Percentiles rank a stretch among this genome's conserved stretches.
Evolutionary conservation across 345 rosid genomes (phyloP).

Genomic region (Arabis alpina): DNA sequence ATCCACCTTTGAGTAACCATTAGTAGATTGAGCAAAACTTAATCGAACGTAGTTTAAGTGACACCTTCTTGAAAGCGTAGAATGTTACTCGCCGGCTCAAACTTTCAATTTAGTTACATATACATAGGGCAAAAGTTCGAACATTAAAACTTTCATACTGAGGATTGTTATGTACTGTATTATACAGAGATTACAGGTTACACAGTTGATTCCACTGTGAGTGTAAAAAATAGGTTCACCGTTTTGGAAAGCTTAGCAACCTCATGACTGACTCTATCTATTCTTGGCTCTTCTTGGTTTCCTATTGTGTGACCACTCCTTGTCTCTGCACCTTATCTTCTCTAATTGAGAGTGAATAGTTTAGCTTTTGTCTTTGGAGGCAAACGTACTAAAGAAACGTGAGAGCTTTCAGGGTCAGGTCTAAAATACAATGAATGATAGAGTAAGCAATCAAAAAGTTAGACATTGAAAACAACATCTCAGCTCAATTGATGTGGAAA

Average conservation of each 20-base stretch:
- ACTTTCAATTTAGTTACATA: slow-evolving; percentile 1
- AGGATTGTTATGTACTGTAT: background rate
- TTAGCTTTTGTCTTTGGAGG: slow-evolving; percentile 29
- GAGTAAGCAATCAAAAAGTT: slow-evolving; percentile 21
- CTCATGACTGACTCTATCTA: slow-evolving; percentile 48
- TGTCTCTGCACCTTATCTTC: slow-evolving; percentile 26
- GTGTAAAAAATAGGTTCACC: slow-evolving; percentile 32
- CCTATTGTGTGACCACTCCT: slow-evolving; percentile 16
- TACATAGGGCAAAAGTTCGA: background rate
- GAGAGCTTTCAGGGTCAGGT: too few species aligned
- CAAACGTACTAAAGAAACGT: background rate
- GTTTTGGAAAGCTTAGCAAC: slow-evolving; percentile 55
- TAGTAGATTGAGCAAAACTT: background rate
- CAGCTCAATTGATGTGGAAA: slow-evolving; percentile 26
- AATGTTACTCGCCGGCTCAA: background rate
- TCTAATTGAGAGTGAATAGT: slow-evolving; percentile 24
- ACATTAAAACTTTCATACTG: background rate
- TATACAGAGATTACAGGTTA: background rate
- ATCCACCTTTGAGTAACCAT: background rate
- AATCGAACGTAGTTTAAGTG: background rate
- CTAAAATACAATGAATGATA: slow-evolving; percentile 17
- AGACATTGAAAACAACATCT: slow-evolving; percentile 38
- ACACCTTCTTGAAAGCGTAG: slow-evolving; percentile 8
- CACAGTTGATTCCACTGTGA: background rate
- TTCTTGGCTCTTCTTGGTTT: slow-evolving; percentile 24